Percentiles rank a stretch among this genome's conserved stretches.
These are phyloP conservation scores for Pichia rugopelliculosa DNA, from an alignment of 805 yeast genomes.

Conservation along the genomic window DNA sequence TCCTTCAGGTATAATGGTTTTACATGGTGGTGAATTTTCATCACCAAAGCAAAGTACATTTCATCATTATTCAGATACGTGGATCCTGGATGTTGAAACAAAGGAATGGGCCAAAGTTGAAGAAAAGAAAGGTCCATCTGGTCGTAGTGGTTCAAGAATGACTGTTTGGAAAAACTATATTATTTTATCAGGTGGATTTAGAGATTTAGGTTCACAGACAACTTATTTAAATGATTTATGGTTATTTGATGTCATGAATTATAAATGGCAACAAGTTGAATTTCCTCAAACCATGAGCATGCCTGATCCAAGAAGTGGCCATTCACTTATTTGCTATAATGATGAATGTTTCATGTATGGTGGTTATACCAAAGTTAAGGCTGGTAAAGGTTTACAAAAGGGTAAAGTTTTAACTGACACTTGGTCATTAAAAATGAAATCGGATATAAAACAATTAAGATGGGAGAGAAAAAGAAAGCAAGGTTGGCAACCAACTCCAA, in stretches of 20 bases:
- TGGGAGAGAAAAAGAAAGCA: conserved; percentile 90
- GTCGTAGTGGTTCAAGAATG: conserved; percentile 90
- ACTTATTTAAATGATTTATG: conserved; percentile 81
- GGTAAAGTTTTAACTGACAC: conserved; percentile 84
- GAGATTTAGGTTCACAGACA: conserved; percentile 80
- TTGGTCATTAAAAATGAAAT: conserved; percentile 83
- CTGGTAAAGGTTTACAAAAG: conserved; percentile 78
- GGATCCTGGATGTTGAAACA: conserved; percentile 79
- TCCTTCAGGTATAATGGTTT: conserved; percentile 75
- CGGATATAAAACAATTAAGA: conserved; percentile 65
- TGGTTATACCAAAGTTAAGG: conserved; percentile 90
- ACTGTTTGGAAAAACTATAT: conserved; percentile 88
- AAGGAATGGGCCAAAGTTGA: conserved; percentile 92
- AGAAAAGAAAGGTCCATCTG: conserved; percentile 59
- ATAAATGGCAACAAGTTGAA: conserved; percentile 87
- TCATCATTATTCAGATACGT: conserved; percentile 93
- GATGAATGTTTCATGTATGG: conserved; percentile 84
- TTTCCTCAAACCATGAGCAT: conserved; percentile 72
- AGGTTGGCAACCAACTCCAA: conserved; percentile 83
- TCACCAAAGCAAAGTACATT: conserved; percentile 94
- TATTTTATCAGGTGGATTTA: conserved; percentile 83
- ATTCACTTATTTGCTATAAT: conserved; percentile 62
- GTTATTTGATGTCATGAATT: conserved; percentile 84
- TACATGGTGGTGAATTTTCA: conserved; percentile 96
- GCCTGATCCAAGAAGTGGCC: conserved; percentile 94